Conservation (phyloP, 2,329 filamentous ascomycete species). For the Coleophoma cylindrospora region DNA sequence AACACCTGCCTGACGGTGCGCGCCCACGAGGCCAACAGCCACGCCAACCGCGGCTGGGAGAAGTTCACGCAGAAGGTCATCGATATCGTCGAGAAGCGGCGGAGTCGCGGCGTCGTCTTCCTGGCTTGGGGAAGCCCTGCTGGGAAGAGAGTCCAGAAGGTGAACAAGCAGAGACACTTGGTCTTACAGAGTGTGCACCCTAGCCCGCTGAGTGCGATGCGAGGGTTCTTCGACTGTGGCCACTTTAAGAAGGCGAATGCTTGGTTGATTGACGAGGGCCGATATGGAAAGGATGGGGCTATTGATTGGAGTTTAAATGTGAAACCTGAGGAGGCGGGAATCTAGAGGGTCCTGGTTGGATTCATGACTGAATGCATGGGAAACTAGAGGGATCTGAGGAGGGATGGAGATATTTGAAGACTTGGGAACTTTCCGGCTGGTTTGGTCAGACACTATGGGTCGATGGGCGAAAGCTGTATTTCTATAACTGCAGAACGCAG, state of each 20-base stretch:
- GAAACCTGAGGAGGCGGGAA: conserved; percentile 8
- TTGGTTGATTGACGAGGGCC: conserved; percentile 60
- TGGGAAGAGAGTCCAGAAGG: conserved; percentile 68
- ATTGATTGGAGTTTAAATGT: conserved; percentile 74
- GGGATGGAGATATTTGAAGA: too few species aligned
- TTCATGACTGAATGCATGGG: too few species aligned
- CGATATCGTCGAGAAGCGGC: conserved; percentile 74
- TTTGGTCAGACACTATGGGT: too few species aligned
- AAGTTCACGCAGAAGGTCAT: conserved; percentile 87
- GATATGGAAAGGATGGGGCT: conserved; percentile 74
- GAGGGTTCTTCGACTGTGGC: conserved; percentile 77
- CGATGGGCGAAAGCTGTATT: too few species aligned
- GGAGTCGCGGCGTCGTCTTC: conserved; percentile 82
- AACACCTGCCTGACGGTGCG: conserved; percentile 95
- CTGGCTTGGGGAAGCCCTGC: conserved; percentile 90
- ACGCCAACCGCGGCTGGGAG: conserved; percentile 88
- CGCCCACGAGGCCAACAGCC: conserved; percentile 80
- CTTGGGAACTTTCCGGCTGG: too few species aligned
- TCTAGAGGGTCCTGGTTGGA: neutral
- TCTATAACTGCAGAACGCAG: neutral
- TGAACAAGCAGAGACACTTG: conserved; percentile 70
- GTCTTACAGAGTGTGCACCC: conserved; percentile 88
- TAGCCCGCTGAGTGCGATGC: conserved; percentile 79
- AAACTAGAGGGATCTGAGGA: too few species aligned
- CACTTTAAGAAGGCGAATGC: conserved; percentile 81